Conservation (phyloP, 176 grass and related monocot genomes). For the Chloris gayana region DNA sequence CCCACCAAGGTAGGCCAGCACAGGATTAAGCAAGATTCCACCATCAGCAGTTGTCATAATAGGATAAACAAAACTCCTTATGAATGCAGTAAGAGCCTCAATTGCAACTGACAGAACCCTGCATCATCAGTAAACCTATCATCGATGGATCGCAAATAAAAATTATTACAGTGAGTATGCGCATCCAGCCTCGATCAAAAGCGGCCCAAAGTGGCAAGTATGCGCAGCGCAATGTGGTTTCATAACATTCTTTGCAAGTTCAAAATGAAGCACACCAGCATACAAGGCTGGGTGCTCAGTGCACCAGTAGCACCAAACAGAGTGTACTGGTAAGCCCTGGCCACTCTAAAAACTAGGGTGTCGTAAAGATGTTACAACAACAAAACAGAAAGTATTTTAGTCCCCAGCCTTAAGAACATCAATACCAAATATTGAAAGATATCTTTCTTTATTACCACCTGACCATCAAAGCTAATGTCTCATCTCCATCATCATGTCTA, state of each 20-base stretch:
- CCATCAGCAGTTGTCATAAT: conserved; percentile 52
- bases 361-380: neutral
- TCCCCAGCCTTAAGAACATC: neutral
- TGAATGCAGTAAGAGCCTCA: conserved; percentile 94
- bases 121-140: conserved; percentile 31
- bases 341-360: neutral
- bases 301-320: neutral
- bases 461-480: neutral
- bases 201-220: neutral
- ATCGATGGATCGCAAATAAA: neutral
- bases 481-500: no score
- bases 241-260: neutral
- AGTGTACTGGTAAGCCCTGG: neutral
- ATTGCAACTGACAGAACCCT: conserved; percentile 93
- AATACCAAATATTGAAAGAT: neutral
- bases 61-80: conserved; percentile 86
- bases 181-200: neutral
- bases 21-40: conserved; percentile 93
- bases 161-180: conserved; percentile 2
- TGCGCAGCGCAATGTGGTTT: neutral
- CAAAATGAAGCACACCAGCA: neutral
- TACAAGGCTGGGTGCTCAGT: neutral
- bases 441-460: neutral
- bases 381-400: neutral
- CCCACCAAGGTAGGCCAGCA: conserved; percentile 90